Base-by-base conservation (phyloP, 495 filamentous ascomycete genomes). In the Trichoderma reesei region DNA sequence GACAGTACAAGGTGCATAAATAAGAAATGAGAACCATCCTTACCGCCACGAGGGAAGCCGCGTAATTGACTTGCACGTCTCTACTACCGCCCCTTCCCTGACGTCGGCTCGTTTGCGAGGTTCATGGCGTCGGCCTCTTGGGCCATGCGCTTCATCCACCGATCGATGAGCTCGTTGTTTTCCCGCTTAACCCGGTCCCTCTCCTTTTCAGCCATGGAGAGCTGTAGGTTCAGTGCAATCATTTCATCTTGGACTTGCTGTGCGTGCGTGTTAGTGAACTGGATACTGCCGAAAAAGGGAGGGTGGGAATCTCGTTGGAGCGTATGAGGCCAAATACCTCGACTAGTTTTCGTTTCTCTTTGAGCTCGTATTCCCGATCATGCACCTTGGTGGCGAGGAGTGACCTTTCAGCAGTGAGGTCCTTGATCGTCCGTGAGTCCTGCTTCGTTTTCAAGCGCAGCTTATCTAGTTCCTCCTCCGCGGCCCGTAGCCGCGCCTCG, bases 121-220 rank as follows among this genome's bases (percentile, higher is more conserved):
- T 96, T 97, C 90, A 96, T 90, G 31, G 83, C 86, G 64, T 95
- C 91, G 6, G 90, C 93, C 77, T 96, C 92, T 73, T 85, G 80
- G 6, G 85, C 87, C 80, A 92, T 91, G 65, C 89, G 81, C 66
- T 82, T 83, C 90, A 98, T 94, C 90, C 90, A 97, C 56, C 93
- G 83, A 69, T 92, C 87, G 62, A 96, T 85, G 41, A 97, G 78
- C 59, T 96, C 89, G 69, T 90, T 82, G 69, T 98, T 96, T 70
- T 98, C 93, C n/a, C 78, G 80, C 71, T 85, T 77, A 64, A 95
- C 76, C 69, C 85, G 86, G 66, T 82, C 80, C 5, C 79, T 79
- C 68, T 81, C 82, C 71, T 91, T 82, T 70, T 93, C 90, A 9
- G 87, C 84, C 80, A 96, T 85, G 69, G 96, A 91, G 3, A 96